These are phyloP conservation scores for Herpetomonas samuelpessoai DNA, from an alignment of 208 protist genomes.

Conservation along the genomic window DNA sequence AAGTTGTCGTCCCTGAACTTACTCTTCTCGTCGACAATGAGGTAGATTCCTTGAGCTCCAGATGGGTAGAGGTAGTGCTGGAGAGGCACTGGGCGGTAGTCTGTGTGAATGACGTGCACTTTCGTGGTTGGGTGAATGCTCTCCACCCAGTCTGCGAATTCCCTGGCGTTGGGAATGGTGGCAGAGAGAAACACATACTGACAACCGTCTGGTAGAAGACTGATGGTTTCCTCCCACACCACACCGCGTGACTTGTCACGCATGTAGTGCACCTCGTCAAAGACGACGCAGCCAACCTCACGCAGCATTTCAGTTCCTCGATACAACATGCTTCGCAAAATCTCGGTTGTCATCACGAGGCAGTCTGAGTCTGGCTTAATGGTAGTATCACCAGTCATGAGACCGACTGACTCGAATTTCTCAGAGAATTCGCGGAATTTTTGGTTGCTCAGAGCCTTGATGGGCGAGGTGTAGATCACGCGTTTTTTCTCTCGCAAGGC, in stretches of 20 bases:
- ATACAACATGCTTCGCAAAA: constrained; percentile 99
- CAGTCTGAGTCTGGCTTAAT: constrained; percentile 97
- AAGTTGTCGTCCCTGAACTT: constrained; percentile 97
- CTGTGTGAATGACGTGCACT: constrained; percentile 99
- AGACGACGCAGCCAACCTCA: constrained; percentile 99
- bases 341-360: constrained; percentile 99
- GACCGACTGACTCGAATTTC: constrained; percentile 97
- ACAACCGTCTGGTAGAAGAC: constrained; percentile 97
- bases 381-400: constrained; percentile 99
- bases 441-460: constrained; percentile 99
- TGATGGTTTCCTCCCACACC: constrained; percentile 99
- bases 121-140: constrained; percentile 95
- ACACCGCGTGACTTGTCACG: constrained; percentile 98
- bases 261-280: constrained; percentile 99
- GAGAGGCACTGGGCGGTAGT: constrained; percentile 99
- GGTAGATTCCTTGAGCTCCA: constrained; percentile 96
- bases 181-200: constrained; percentile 99
- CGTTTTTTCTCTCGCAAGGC: constrained; percentile 96
- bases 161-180: constrained; percentile 99
- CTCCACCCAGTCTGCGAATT: constrained; percentile 99
- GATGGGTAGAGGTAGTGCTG: constrained; percentile 99
- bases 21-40: constrained; percentile 96
- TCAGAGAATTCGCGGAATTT: constrained; percentile 99
- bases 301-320: constrained; percentile 98
- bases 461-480: constrained; percentile 99